Evolutionary conservation across 371 early-diverging fungal genomes (phyloP).

Genomic region (Mucor racemosus): DNA sequence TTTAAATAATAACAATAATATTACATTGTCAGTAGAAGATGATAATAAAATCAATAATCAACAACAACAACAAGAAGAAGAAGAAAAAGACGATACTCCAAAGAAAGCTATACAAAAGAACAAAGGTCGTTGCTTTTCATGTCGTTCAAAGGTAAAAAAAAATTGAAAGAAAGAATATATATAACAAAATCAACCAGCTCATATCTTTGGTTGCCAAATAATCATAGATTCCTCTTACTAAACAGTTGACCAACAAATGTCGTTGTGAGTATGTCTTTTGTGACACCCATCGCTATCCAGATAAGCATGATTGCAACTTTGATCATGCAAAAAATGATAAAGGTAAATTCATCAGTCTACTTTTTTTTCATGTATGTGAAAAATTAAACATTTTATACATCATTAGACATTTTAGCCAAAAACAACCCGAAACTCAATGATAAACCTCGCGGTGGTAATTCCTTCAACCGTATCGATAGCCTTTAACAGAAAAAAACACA

Average conservation of each 20-base stretch:
- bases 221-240: slow-evolving; percentile 73
- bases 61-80: slow-evolving; percentile 2
- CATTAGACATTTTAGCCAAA: slow-evolving; percentile 67
- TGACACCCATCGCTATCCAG: slow-evolving; percentile 78
- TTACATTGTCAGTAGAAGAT: slow-evolving; percentile 5
- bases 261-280: slow-evolving; percentile 83
- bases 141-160: slow-evolving; percentile 66
- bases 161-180: background rate
- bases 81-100: slow-evolving; percentile 16
- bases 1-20: background rate
- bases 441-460: slow-evolving; percentile 77
- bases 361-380: background rate
- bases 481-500: slow-evolving; percentile 24
- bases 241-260: slow-evolving; percentile 83
- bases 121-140: slow-evolving; percentile 76
- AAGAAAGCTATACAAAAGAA: slow-evolving; percentile 60
- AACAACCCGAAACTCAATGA: slow-evolving; percentile 83
- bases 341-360: slow-evolving; percentile 31
- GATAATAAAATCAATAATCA: background rate
- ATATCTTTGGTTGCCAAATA: background rate
- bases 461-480: slow-evolving; percentile 75
- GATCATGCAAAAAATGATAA: slow-evolving; percentile 76
- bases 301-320: slow-evolving; percentile 80
- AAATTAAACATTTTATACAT: background rate
- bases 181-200: slow-evolving; percentile 13